Conservation (phyloP, 2,329 filamentous ascomycete genomes). For the Fusarium sulawesiense region DNA sequence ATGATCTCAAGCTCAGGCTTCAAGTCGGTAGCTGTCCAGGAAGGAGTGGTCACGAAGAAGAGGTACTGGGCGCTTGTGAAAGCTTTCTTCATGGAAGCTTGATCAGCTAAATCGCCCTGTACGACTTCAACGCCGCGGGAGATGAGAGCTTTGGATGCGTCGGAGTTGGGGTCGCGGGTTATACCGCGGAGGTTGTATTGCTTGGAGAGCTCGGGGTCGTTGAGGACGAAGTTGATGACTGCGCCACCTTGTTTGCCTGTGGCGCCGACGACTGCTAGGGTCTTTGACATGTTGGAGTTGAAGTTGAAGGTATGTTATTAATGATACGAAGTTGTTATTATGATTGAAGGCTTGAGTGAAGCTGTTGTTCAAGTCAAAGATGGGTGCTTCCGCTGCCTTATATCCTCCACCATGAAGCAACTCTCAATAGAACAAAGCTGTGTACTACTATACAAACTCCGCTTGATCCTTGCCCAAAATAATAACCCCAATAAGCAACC, state of each 20-base stretch:
- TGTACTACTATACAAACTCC: background rate
- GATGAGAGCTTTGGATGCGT: slow-evolving; percentile 47
- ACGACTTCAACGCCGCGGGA: slow-evolving; percentile 46
- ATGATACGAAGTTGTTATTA: background rate
- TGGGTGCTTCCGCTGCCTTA: background rate
- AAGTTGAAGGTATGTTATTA: background rate
- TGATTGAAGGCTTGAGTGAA: background rate
- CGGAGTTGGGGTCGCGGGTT: slow-evolving; percentile 57
- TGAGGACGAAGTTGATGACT: slow-evolving; percentile 58
- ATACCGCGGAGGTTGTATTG: slow-evolving; percentile 62
- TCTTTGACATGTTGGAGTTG: slow-evolving; percentile 45
- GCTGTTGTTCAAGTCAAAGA: background rate
- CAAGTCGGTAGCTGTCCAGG: slow-evolving; percentile 50
- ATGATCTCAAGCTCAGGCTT: slow-evolving; percentile 52
- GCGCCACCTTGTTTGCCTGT: slow-evolving; percentile 65
- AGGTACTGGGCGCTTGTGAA: slow-evolving; percentile 59
- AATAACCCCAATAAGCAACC: background rate
- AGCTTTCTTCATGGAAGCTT: slow-evolving; percentile 54
- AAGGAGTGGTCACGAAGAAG: slow-evolving; percentile 60
- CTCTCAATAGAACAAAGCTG: background rate
- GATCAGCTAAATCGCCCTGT: slow-evolving; percentile 55
- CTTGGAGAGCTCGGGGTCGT: slow-evolving; percentile 56
- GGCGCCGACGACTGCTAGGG: slow-evolving; percentile 62
- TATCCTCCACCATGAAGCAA: background rate
- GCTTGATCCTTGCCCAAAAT: background rate